A percentile compares a stretch with the other conserved stretches of the same genome.
These are phyloP conservation scores for Colletotrichum tofieldiae DNA, from an alignment of 2,329 filamentous ascomycete genomes.

Conservation along the genomic window DNA sequence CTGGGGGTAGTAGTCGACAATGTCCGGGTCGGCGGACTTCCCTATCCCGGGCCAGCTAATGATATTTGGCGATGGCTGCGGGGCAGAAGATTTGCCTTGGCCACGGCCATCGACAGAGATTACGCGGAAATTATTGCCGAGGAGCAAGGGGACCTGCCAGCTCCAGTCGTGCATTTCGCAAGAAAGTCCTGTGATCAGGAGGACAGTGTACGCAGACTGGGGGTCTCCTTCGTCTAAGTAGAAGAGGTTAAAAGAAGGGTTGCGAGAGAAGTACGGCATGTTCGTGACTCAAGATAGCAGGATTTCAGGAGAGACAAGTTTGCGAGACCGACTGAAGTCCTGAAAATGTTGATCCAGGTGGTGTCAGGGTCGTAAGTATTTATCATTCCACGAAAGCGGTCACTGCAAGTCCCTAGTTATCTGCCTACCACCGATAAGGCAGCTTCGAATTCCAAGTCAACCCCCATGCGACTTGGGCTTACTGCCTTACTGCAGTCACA, in stretches of 20 bases:
- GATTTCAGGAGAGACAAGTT: background rate
- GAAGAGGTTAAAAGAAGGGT: slow-evolving; percentile 23
- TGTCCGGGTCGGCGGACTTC: slow-evolving; percentile 15
- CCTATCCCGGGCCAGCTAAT: slow-evolving; percentile 28
- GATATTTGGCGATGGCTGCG: slow-evolving; percentile 10
- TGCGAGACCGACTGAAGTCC: background rate
- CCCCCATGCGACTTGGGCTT: too few species aligned
- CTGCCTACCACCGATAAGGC: too few species aligned
- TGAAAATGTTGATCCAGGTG: background rate
- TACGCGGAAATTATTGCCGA: slow-evolving; percentile 26
- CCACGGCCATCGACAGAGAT: slow-evolving; percentile 31
- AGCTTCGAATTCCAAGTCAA: too few species aligned
- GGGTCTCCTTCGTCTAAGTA: slow-evolving; percentile 31
- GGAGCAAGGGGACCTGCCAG: slow-evolving; percentile 27
- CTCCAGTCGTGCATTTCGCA: slow-evolving; percentile 37
- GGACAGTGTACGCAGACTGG: background rate
- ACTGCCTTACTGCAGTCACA: too few species aligned
- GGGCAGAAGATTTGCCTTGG: slow-evolving; percentile 29
- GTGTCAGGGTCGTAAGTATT: background rate
- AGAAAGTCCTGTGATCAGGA: slow-evolving; percentile 24
- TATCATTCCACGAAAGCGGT: background rate
- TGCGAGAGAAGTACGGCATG: slow-evolving; percentile 32
- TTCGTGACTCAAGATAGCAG: background rate
- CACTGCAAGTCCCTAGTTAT: too few species aligned
- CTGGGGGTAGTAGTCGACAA: slow-evolving; percentile 36